Percentiles rank a stretch among this genome's conserved stretches.
Conservation (phyloP, 768 basidiomycete species). For the Coprinellus micaceus region DNA sequence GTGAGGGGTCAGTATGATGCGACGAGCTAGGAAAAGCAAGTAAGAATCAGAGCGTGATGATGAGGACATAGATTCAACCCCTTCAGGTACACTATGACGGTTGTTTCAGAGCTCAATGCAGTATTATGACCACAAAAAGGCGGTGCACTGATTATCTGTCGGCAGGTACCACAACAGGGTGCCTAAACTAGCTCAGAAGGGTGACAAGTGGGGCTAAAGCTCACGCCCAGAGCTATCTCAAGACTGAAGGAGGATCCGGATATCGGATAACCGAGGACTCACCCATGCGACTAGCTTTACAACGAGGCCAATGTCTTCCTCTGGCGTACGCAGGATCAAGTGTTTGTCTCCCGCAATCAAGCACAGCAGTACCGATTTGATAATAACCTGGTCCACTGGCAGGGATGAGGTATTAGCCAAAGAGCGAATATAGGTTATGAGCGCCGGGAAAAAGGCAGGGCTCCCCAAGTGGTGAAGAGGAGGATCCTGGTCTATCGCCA, state of each 20-base stretch:
- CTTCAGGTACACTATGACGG: neutral
- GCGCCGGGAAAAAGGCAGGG: conserved; percentile 44
- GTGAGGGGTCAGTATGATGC: conserved; percentile 20
- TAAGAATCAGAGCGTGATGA: neutral
- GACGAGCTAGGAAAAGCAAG: conserved; percentile 17
- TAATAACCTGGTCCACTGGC: conserved; percentile 58
- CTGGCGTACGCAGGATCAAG: conserved; percentile 59
- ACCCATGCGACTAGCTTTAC: conserved; percentile 59
- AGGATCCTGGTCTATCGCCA: conserved; percentile 15
- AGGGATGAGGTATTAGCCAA: conserved; percentile 38
- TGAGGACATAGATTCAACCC: neutral
- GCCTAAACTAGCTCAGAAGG: neutral
- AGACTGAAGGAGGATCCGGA: no score
- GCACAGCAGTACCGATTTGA: conserved; percentile 65
- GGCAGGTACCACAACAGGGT: neutral
- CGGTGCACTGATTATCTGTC: conserved; percentile 3
- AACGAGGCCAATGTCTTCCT: conserved; percentile 61
- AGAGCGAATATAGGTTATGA: conserved; percentile 45
- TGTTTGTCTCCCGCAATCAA: conserved; percentile 60
- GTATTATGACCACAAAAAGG: neutral
- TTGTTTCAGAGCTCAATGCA: conserved; percentile 2
- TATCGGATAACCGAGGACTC: conserved; percentile 20
- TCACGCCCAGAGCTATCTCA: no score
- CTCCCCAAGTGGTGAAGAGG: conserved; percentile 38
- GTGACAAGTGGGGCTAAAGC: no score